These are phyloP conservation scores for Mycothermus thermophilus DNA, from an alignment of 495 filamentous ascomycete genomes.

Conservation along the genomic window DNA sequence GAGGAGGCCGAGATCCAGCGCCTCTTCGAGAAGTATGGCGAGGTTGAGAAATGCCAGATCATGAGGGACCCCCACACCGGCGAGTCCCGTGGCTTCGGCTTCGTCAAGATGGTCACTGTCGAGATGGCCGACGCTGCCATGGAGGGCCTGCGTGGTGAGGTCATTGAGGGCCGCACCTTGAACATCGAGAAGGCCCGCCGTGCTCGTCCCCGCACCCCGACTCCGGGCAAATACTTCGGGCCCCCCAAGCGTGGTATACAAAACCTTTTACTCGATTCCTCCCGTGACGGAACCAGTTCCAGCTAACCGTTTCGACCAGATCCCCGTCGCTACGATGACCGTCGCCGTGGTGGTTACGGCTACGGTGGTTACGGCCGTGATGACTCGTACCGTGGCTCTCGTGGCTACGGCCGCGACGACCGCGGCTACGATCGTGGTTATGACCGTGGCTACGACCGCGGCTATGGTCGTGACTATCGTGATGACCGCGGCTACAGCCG, in stretches of 20 bases:
- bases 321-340: conserved; percentile 19
- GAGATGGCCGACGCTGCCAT: conserved; percentile 94
- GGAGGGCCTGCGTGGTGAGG: conserved; percentile 88
- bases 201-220: conserved; percentile 85
- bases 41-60: conserved; percentile 98
- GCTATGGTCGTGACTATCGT: conserved; percentile 41
- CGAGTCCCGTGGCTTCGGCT: conserved; percentile 97
- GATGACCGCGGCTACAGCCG: conserved; percentile 33
- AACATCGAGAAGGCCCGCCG: conserved; percentile 99
- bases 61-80: conserved; percentile 97
- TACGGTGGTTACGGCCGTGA: conserved; percentile 27
- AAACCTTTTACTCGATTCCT: conserved; percentile 1
- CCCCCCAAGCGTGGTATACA: conserved; percentile 90
- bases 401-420: conserved; percentile 33
- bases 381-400: conserved; percentile 31
- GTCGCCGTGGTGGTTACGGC: conserved; percentile 18
- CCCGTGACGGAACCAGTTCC: too few relatives aligned
- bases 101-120: conserved; percentile 93
- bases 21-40: conserved; percentile 96
- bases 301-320: conserved; percentile 15
- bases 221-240: conserved; percentile 97
- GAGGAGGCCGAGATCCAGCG: conserved; percentile 81
- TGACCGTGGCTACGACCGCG: conserved; percentile 30
- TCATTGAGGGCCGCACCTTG: conserved; percentile 86
- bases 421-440: conserved; percentile 38